Percentiles rank a stretch among this genome's conserved stretches.
These are phyloP conservation scores for Ophiobolus disseminans DNA, from an alignment of 2,329 filamentous ascomycete species.

Conservation along the genomic window DNA sequence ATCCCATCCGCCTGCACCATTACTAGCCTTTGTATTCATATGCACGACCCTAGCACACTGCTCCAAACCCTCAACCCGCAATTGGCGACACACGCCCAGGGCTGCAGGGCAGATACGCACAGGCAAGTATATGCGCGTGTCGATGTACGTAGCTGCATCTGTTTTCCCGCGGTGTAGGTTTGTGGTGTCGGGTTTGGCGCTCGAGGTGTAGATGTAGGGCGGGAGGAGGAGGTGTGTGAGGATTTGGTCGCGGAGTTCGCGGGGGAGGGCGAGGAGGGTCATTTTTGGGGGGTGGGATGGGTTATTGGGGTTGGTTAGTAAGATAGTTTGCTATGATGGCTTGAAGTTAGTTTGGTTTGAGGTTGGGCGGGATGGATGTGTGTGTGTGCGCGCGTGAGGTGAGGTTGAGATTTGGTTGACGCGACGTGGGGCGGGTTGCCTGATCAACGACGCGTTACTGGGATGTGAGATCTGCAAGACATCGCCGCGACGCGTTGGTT, in stretches of 20 bases:
- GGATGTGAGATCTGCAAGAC: too few species aligned
- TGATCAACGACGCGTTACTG: neutral
- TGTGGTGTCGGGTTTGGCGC: conserved; percentile 14
- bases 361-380: neutral
- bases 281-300: neutral
- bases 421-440: neutral
- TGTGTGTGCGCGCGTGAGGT: neutral
- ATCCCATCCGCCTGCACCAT: too few species aligned
- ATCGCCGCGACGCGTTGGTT: too few species aligned
- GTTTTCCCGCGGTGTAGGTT: conserved; percentile 17
- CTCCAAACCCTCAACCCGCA: conserved; percentile 37
- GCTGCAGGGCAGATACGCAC: conserved; percentile 25
- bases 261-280: conserved; percentile 28
- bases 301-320: neutral
- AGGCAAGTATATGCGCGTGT: conserved; percentile 39
- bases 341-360: neutral
- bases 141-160: conserved; percentile 22
- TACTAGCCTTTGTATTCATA: too few species aligned
- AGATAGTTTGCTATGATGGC: too few species aligned
- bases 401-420: neutral
- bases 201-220: conserved; percentile 33
- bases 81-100: conserved; percentile 33
- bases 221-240: conserved; percentile 27
- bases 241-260: conserved; percentile 39
- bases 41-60: too few species aligned